Percentiles rank a stretch among this genome's conserved stretches.
Conservation (phyloP, 495 filamentous ascomycete species). For the Talaromyces thailandensis region DNA sequence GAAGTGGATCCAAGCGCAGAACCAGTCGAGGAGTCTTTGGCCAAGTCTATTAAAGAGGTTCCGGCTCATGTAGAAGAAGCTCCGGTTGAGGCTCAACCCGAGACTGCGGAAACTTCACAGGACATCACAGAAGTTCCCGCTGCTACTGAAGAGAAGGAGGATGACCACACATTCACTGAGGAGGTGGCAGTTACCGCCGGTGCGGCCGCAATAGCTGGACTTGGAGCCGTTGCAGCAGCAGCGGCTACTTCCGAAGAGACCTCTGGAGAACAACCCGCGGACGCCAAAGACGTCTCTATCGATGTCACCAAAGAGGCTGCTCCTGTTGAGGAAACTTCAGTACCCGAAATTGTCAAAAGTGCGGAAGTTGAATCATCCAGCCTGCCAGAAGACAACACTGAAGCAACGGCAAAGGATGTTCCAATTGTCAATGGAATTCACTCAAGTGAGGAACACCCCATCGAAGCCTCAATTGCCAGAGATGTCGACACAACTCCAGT, state of each 20-base stretch:
- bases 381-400: constrained; percentile 4
- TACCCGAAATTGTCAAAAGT: constrained; percentile 3
- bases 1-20: neutral
- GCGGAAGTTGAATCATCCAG: constrained; percentile 6
- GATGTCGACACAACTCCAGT: neutral
- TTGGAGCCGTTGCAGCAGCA: constrained; percentile 3
- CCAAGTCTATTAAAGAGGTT: neutral
- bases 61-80: neutral
- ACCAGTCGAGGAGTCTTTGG: neutral
- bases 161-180: neutral
- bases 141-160: constrained; percentile 2
- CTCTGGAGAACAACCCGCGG: neutral
- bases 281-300: neutral
- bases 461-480: neutral
- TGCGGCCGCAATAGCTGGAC: neutral
- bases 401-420: constrained; percentile 4
- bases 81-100: neutral
- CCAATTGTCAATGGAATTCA: constrained; percentile 6
- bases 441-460: neutral
- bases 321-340: neutral
- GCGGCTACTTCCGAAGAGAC: neutral
- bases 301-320: neutral
- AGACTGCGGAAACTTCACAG: neutral
- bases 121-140: neutral
- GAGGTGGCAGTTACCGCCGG: constrained; percentile 1